phyloP scores from a whole-genome alignment of 2,329 filamentous ascomycete genomes.

The Trichoderma sp. region DNA sequence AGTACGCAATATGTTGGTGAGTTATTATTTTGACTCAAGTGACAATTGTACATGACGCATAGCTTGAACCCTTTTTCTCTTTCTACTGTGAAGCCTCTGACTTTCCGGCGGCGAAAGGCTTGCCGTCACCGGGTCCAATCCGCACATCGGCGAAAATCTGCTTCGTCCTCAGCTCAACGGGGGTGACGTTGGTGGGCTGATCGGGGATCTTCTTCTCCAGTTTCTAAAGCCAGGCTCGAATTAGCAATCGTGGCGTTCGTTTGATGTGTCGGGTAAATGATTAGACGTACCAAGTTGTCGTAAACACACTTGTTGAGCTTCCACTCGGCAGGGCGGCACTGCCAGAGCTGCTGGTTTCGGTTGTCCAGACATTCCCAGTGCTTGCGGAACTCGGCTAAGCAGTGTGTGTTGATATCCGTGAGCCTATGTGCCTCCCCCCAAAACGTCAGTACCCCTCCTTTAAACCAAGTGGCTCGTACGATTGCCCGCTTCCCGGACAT shows the following conservation, averaged over 20 bases:
- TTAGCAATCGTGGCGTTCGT: conserved; percentile 2
- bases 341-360: conserved; percentile 97
- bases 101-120: conserved; percentile 45
- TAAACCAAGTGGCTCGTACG: neutral
- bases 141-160: conserved; percentile 63
- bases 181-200: conserved; percentile 66
- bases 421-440: conserved; percentile 58
- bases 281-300: conserved; percentile 81
- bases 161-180: conserved; percentile 70
- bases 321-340: conserved; percentile 86
- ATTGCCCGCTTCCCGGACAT: neutral
- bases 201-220: conserved; percentile 80
- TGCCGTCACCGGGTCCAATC: conserved; percentile 45
- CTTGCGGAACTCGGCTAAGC: conserved; percentile 83
- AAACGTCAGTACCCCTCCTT: conserved; percentile 15
- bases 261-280: neutral
- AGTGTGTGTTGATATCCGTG: conserved; percentile 94
- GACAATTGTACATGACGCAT: conserved; percentile 36
- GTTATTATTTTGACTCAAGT: conserved; percentile 33
- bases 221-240: conserved; percentile 54
- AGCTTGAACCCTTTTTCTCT: conserved; percentile 29
- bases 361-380: conserved; percentile 97
- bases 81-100: conserved; percentile 42
- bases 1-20: conserved; percentile 6
- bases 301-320: conserved; percentile 94